Evolutionary conservation across 768 basidiomycete species (phyloP), one percentile per base, ranked within the genome.

Genomic region (Amanita rubescens): DNA sequence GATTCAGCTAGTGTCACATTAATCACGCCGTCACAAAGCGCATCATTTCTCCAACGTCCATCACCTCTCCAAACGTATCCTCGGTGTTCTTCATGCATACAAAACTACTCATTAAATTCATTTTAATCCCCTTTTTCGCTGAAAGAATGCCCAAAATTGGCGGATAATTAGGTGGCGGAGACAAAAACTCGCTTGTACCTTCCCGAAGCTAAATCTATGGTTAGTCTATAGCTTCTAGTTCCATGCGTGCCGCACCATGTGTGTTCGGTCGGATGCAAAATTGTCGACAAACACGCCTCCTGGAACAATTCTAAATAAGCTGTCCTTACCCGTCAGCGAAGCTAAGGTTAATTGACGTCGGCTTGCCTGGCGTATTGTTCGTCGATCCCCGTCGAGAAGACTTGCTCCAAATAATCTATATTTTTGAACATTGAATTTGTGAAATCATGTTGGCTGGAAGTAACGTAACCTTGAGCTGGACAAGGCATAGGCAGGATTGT

Each of bases 181-280:
- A 55, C 12, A 33, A n/a, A 32, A 51, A 54, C 5, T 17, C 81
- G 79, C 58, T 73, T 74, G 8, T 64, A 24, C 63, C 62, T 19
- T 60, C 64, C 17, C 59, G 58, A 12, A 57, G 51, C 49, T 34
- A 20, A 9, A 27, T 32, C 11, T 17, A 3, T 10, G 45, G 45
- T 45, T 55, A 76, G 84, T 85, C 7, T 63, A 65, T 49, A 85
- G 81, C 60, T 80, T 85, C 42, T 69, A 63, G 80, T 41, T 85
- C 66, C 61, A 85, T 86, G 58, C 78, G 73, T 39, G 44, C 58
- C 72, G 62, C 58, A 84, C 84, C 85, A 89, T 88, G 65, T 88
- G 86, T 51, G 85, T 84, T 61, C 86, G 72, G 64, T 89, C 84
- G 17, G 85, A 87, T 9, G 85, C 82, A 68, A 89, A 87, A 59